Percentiles rank a stretch among this genome's conserved stretches.
Conservation (phyloP, 805 yeast genomes). For the Sugiyamaella smithiae region DNA sequence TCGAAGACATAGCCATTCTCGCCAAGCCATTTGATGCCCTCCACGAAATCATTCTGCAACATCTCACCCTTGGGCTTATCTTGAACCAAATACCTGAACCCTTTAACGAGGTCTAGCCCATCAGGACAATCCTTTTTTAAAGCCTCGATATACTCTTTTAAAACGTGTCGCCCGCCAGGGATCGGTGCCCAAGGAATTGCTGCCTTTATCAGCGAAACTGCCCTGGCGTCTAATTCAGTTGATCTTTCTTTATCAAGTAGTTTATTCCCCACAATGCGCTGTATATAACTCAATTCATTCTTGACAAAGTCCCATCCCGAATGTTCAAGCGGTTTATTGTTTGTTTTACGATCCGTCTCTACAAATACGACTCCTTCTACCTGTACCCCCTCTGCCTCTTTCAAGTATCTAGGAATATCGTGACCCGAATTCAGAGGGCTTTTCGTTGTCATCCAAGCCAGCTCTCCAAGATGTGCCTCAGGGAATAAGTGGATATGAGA, state of each 20-base stretch:
- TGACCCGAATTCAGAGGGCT: constrained; percentile 29
- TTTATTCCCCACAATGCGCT: constrained; percentile 13
- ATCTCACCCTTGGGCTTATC: constrained; percentile 42
- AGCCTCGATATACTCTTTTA: constrained; percentile 19
- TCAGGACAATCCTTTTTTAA: constrained; percentile 20
- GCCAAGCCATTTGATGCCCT: constrained; percentile 38
- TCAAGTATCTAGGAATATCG: constrained; percentile 33
- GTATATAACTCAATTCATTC: constrained; percentile 32
- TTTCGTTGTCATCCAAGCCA: constrained; percentile 38
- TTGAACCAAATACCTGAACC: constrained; percentile 44
- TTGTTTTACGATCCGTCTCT: constrained; percentile 36
- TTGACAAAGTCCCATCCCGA: constrained; percentile 31
- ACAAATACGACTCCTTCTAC: constrained; percentile 36
- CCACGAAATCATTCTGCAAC: constrained; percentile 32
- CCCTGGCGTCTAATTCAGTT: not conserved
- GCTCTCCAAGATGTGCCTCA: constrained; percentile 23
- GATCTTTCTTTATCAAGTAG: constrained; percentile 1
- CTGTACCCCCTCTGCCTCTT: constrained; percentile 7
- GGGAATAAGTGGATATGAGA: constrained; percentile 41
- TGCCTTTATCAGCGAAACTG: constrained; percentile 25
- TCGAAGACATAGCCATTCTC: constrained; percentile 38
- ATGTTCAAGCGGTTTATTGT: constrained; percentile 11
- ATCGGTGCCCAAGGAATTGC: constrained; percentile 49
- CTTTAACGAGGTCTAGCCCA: constrained; percentile 31
- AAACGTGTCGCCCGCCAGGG: constrained; percentile 32